phyloP scores from a whole-genome alignment of 352 stramenopile species.

The Peronosclerospora sorghi region DNA sequence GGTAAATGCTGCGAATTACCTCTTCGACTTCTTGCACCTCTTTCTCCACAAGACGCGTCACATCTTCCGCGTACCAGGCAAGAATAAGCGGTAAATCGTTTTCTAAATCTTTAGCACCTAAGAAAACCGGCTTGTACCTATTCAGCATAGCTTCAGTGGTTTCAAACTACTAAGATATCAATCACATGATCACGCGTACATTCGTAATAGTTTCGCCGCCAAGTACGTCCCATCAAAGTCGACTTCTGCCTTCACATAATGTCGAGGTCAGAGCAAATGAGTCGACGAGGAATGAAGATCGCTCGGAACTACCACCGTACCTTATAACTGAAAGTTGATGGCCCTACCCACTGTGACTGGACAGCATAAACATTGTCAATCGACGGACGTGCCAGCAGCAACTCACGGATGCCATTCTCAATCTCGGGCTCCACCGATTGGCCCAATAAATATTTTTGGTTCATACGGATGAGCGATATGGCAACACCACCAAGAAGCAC shows the following conservation, averaged over 20 bases:
- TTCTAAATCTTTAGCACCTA: conserved; percentile 85
- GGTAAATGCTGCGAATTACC: conserved; percentile 88
- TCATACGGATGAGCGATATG: conserved; percentile 89
- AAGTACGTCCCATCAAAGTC: conserved; percentile 99
- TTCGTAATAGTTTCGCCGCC: conserved; percentile 88
- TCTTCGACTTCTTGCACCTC: conserved; percentile 94
- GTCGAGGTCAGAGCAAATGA: conserved; percentile 2
- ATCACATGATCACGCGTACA: conserved; percentile 26
- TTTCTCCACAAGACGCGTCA: conserved; percentile 89
- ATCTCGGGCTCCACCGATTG: conserved; percentile 92
- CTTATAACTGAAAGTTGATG: conserved; percentile 98
- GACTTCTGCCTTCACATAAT: conserved; percentile 83
- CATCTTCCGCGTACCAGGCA: conserved; percentile 86
- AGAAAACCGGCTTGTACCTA: conserved; percentile 89
- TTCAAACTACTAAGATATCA: neutral
- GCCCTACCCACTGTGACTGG: conserved; percentile 96
- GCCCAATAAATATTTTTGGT: conserved; percentile 94
- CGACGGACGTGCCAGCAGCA: conserved; percentile 73
- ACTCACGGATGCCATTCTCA: conserved; percentile 67
- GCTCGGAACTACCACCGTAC: conserved; percentile 12
- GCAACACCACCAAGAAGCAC: conserved; percentile 89
- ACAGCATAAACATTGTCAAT: conserved; percentile 93
- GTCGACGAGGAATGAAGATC: neutral
- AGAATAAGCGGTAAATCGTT: conserved; percentile 90
- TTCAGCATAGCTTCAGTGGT: conserved; percentile 2